Evolutionary conservation across 805 yeast genomes (phyloP).

Genomic region (Saccharomyces kudriavzevii): DNA sequence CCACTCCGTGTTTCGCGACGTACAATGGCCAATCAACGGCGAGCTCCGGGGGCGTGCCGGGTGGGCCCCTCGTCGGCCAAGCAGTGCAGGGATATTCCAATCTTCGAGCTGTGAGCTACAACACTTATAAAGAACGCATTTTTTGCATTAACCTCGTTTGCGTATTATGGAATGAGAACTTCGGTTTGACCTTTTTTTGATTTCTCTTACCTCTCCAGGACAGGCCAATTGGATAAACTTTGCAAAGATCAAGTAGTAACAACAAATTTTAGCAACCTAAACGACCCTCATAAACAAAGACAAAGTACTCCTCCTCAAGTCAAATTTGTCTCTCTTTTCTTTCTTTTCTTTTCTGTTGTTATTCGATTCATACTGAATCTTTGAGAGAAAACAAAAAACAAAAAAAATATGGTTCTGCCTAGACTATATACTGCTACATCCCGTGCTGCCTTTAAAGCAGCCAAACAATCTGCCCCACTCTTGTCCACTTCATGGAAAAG

Average conservation of each 20-base stretch:
- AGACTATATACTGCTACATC: conserved; percentile 58
- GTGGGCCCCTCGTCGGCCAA: neutral
- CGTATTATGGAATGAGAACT: neutral
- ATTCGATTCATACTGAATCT: neutral
- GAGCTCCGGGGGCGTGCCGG: neutral
- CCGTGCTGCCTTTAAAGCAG: conserved; percentile 83
- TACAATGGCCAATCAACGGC: neutral
- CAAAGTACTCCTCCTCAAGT: neutral
- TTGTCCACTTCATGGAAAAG: conserved; percentile 42
- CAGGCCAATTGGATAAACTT: neutral
- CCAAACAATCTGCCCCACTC: conserved; percentile 70
- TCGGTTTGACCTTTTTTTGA: neutral
- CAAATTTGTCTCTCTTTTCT: neutral
- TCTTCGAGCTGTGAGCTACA: neutral
- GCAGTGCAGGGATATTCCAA: neutral
- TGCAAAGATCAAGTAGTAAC: neutral
- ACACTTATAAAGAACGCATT: neutral
- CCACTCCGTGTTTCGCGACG: neutral
- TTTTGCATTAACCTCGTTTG: neutral
- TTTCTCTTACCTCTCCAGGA: neutral
- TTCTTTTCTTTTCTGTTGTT: neutral
- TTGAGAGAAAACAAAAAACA: neutral
- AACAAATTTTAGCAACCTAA: neutral
- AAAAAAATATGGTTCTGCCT: conserved; percentile 39
- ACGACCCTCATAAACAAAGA: neutral